Base-by-base conservation (phyloP, 1,284 basidiomycete species). In the Athelia sp. region DNA sequence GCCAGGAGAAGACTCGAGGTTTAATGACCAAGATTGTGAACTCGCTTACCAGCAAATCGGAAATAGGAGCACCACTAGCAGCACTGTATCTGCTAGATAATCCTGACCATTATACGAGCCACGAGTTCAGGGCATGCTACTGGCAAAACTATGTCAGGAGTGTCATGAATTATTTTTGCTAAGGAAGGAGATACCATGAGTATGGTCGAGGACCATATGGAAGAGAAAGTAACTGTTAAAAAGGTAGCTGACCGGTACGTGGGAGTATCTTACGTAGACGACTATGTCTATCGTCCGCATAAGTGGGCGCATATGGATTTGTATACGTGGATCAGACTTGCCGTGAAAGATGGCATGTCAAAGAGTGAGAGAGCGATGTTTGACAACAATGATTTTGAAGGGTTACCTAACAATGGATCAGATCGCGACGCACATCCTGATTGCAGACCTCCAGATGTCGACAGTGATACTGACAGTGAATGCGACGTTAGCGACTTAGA, bases 21-120 rank as follows among this genome's bases (percentile, higher is more conserved):
- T 29, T 29, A 29, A 29, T 29, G 26, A 29, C 26, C 26, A 4
- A 40, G 19, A n/a, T 40, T 8, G 36, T 40, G 15, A 40, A 67
- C 50, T 18, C 51, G 1, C 34, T 67, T 19, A 52, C 57, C 10
- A 50, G 60, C 3, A 66, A 61, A 51, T 50, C 61, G 44, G 63
- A 67, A 50, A 54, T 64, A n/a, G 64, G 66, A 1, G 53, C 48
- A 18, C 65, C 64, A 0, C 60, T 65, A 56, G 57, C 59, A 8
- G 52, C 51, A 17, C 35, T 63, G 48, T 66, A 66, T 51, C 32
- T 65, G 3, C 50, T 66, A 2, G 53, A 53, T 10, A 57, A 62
- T 54, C 64, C 62, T 18, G 63, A 65, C 49, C 64, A 65, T 47
- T 65, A 64, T 43, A 62, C 58, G 0, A 59, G 52, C 49, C 62